A percentile compares a stretch with the other conserved stretches of the same genome.
These are phyloP conservation scores for Pyrenochaeta sp. DNA, from an alignment of 2,329 filamentous ascomycete genomes.

Conservation along the genomic window DNA sequence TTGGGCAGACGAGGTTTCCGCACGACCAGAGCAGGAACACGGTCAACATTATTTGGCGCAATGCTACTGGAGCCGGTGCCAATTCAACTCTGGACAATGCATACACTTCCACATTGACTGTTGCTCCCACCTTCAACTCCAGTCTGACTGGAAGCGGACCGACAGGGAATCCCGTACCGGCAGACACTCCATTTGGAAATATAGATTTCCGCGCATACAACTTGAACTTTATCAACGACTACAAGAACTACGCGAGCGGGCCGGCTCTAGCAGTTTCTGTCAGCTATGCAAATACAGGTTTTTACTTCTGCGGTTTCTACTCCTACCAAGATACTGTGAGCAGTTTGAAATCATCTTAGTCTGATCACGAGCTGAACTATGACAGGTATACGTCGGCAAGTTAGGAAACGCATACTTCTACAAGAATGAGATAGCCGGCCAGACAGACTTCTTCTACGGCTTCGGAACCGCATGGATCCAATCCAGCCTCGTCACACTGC, in stretches of 20 bases:
- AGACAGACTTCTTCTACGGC: constrained; percentile 74
- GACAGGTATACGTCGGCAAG: constrained; percentile 65
- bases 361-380: background rate
- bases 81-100: constrained; percentile 64
- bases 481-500: constrained; percentile 61
- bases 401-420: constrained; percentile 72
- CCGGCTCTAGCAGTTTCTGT: constrained; percentile 68
- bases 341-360: background rate
- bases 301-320: constrained; percentile 72
- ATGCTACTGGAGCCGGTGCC: constrained; percentile 59
- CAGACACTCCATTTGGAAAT: constrained; percentile 69
- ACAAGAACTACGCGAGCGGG: constrained; percentile 59
- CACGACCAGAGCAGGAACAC: constrained; percentile 56
- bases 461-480: constrained; percentile 71
- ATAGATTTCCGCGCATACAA: constrained; percentile 71
- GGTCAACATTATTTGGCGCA: constrained; percentile 66
- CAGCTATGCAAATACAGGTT: constrained; percentile 69
- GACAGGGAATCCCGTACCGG: constrained; percentile 67
- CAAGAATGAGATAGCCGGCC: constrained; percentile 65
- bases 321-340: constrained; percentile 72
- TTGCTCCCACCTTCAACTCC: constrained; percentile 69
- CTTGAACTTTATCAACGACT: constrained; percentile 70
- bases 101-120: constrained; percentile 67
- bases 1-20: constrained; percentile 64
- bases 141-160: constrained; percentile 68